Conservation (phyloP, 805 yeast genomes). For the Schwanniomyces vanrijiae region DNA sequence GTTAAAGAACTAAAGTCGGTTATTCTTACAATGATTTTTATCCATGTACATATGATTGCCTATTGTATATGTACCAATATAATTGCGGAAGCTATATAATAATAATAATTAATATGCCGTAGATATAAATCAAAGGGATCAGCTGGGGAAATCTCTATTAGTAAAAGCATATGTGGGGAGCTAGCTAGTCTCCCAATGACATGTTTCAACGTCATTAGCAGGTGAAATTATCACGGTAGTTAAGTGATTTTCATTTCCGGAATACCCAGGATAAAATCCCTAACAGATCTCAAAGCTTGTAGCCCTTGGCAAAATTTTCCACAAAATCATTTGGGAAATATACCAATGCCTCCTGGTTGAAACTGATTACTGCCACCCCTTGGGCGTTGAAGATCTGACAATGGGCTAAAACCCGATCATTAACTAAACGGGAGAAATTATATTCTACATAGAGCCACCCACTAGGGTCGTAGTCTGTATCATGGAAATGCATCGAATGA, state of each 20-base stretch:
- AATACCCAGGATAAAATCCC: too few species aligned
- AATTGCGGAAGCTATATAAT: not conserved
- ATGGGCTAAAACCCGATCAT: constrained; percentile 28
- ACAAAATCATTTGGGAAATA: constrained; percentile 13
- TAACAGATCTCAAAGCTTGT: not conserved
- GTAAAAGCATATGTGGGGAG: too few species aligned
- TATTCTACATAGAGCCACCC: constrained; percentile 30
- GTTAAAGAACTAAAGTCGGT: not conserved
- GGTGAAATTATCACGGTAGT: too few species aligned
- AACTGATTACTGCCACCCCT: constrained; percentile 28
- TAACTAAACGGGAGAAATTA: constrained; percentile 25
- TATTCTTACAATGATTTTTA: not conserved
- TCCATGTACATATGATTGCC: not conserved
- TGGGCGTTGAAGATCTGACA: constrained; percentile 28
- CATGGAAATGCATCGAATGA: constrained; percentile 36
- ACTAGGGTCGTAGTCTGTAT: constrained; percentile 33
- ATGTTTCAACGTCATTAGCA: too few species aligned
- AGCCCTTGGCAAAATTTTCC: not conserved
- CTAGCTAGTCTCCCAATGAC: too few species aligned
- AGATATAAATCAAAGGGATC: not conserved
- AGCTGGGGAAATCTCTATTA: too few species aligned
- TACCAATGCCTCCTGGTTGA: constrained; percentile 37
- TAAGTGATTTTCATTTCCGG: not conserved
- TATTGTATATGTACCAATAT: not conserved
- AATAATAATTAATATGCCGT: not conserved